Percentiles rank a stretch among this genome's conserved stretches.
Conservation (phyloP, 805 yeast genomes). For the Nakazawaea holstii region DNA sequence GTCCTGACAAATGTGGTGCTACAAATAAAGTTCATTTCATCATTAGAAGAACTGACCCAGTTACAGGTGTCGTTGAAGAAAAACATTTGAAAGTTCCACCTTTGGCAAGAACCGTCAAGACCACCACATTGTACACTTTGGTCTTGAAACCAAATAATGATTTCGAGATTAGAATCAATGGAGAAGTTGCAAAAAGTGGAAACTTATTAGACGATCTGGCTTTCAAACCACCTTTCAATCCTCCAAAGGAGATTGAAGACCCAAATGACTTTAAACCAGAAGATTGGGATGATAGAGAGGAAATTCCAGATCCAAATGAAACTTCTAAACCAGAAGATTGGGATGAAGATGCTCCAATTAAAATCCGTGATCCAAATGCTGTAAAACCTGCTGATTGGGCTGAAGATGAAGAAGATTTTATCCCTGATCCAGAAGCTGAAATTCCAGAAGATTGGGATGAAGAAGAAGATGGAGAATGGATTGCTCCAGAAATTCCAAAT, state of each 20-base stretch:
- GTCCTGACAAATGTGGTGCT: constrained; percentile 87
- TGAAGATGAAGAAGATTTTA: constrained; percentile 50
- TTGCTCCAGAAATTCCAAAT: constrained; percentile 62
- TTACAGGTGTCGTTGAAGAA: constrained; percentile 55
- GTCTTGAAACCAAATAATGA: constrained; percentile 59
- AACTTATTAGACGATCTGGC: constrained; percentile 48
- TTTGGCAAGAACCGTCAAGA: constrained; percentile 49
- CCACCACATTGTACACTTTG: constrained; percentile 71
- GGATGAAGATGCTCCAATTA: constrained; percentile 65
- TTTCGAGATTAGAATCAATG: constrained; percentile 80
- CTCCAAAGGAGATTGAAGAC: constrained; percentile 61
- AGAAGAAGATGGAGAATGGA: constrained; percentile 85
- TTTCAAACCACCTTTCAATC: constrained; percentile 62
- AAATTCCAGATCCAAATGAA: constrained; percentile 63
- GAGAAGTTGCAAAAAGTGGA: constrained; percentile 68
- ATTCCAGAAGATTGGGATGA: constrained; percentile 85
- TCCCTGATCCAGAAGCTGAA: constrained; percentile 61
- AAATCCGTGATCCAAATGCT: constrained; percentile 64
- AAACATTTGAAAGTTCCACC: constrained; percentile 68
- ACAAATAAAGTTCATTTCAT: constrained; percentile 79
- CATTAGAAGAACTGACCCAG: constrained; percentile 51
- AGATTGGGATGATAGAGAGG: constrained; percentile 73
- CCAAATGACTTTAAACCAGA: constrained; percentile 58
- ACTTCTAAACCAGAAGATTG: constrained; percentile 75
- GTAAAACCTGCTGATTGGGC: constrained; percentile 77